Percentiles rank a stretch among this genome's conserved stretches.
Evolutionary conservation across 164 flowering plant genomes (phyloP).

Genomic region (Euptelea pleiosperma): DNA sequence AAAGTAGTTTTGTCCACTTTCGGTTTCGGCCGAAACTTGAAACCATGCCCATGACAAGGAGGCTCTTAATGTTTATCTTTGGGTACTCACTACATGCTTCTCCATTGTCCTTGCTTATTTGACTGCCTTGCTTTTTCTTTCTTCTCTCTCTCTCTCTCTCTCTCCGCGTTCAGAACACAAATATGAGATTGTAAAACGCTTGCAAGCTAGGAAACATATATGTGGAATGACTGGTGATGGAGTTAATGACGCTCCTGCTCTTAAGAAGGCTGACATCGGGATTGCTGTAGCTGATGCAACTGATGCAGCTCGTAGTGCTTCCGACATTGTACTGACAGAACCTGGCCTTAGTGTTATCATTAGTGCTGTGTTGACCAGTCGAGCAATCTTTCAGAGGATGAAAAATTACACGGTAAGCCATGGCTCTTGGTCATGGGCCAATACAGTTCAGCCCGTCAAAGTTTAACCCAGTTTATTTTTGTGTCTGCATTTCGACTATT

Average conservation of each 20-base stretch:
- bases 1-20: too few relatives aligned
- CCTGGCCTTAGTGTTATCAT: constrained; percentile 91
- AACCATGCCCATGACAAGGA: too few relatives aligned
- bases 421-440: background rate
- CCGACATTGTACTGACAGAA: constrained; percentile 89
- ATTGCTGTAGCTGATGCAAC: constrained; percentile 96
- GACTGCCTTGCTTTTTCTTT: background rate
- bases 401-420: constrained; percentile 76
- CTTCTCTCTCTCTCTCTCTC: background rate
- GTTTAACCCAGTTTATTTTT: background rate
- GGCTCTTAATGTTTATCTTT: too few relatives aligned
- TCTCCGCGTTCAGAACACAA: constrained; percentile 61
- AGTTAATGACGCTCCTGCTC: constrained; percentile 91
- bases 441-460: background rate
- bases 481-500: background rate
- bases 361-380: constrained; percentile 83
- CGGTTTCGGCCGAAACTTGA: too few relatives aligned
- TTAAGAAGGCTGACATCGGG: constrained; percentile 93
- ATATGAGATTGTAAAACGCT: constrained; percentile 85
- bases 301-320: constrained; percentile 97
- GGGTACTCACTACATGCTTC: too few relatives aligned
- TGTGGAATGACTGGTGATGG: constrained; percentile 99
- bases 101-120: background rate
- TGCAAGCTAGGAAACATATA: constrained; percentile 86
- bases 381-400: constrained; percentile 91